Base-by-base conservation (phyloP, 768 basidiomycete genomes). In the Termitomyces sp. region DNA sequence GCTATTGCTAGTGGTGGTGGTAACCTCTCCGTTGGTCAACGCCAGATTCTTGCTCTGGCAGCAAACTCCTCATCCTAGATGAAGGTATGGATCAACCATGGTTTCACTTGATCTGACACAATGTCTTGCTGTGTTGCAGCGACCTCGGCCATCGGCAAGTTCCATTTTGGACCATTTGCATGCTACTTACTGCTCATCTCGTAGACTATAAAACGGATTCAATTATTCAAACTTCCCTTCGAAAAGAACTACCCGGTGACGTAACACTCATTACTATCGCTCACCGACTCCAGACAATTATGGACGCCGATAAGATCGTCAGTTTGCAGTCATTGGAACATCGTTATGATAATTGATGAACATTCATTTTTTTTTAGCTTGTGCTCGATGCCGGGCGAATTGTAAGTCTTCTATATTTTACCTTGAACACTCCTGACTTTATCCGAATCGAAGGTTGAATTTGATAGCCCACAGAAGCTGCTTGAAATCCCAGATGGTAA, bases 1-100 rank as follows among this genome's bases (percentile, higher is more conserved):
- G 59, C 61, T 13, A 72, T 83, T 24, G 64, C 76, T 9, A 74
- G 73, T 4, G 87, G 86, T 5, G 90, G 90, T 6, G 69, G 77
- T 20, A 92, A 92, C 66, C 81, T 92, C 60, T 88, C 86, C 1
- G 84, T 88, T 43, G 90, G 90, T 24, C 88, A 92, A 64, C 70
- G 88, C 10, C 90, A 92, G 63, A 77, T 87, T 47, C 76, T 87
- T 47, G 84, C 84, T 9, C 75, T 87, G 66, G 85, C 44, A 85
- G 80, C 69, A 78, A 82, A 46, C 72, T 87, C 32, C 77, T 87
- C 47, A 81, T 87, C 43, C 69, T 87, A 39, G 84, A 84, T 65
- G 85, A 86, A 70, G 85, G 84, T 68, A 69, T 62, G 67, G 43
- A 59, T 26, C 5, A 39, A 2, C 24, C 13, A 26, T 29, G 4